Percentiles rank a stretch among this genome's conserved stretches.
These are phyloP conservation scores for Fusarium sp. DNA, from an alignment of 2,329 filamentous ascomycete species.

Conservation along the genomic window DNA sequence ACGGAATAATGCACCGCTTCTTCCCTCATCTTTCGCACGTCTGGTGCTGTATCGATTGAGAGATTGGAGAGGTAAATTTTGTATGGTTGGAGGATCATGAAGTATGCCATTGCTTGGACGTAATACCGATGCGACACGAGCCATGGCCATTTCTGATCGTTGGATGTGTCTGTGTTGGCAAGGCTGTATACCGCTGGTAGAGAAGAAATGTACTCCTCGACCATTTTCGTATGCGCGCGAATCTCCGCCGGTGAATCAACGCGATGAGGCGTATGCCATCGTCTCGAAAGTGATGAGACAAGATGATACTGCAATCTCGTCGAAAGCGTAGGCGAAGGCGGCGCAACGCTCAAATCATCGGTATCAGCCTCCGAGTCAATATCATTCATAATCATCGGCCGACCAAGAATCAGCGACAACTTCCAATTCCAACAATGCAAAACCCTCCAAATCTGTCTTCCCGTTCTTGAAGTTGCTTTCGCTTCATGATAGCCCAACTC, in stretches of 20 bases:
- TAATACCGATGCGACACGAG: constrained; percentile 12
- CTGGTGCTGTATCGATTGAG: background rate
- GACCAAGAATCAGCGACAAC: background rate
- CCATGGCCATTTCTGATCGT: constrained; percentile 11
- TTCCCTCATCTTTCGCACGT: background rate
- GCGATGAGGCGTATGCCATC: constrained; percentile 14
- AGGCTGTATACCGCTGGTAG: background rate
- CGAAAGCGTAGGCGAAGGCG: constrained; percentile 3
- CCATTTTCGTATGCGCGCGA: background rate
- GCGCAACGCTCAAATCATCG: accelerated
- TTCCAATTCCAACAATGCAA: constrained; percentile 17
- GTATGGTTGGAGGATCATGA: constrained; percentile 19
- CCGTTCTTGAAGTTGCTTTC: background rate
- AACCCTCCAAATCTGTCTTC: constrained; percentile 7
- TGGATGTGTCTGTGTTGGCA: background rate
- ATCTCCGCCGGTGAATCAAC: background rate
- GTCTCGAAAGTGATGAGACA: constrained; percentile 8
- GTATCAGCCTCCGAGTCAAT: constrained; percentile 2
- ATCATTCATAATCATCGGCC: constrained; percentile 14
- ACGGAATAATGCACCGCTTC: background rate
- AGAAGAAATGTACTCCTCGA: background rate
- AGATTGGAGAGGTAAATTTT: background rate
- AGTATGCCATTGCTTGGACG: constrained; percentile 15
- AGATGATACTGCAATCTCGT: constrained; percentile 17
- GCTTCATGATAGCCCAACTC: constrained; percentile 7